Evolutionary conservation across 208 protist species (phyloP).

Genomic region (Herpetomonas samuelpessoai): DNA sequence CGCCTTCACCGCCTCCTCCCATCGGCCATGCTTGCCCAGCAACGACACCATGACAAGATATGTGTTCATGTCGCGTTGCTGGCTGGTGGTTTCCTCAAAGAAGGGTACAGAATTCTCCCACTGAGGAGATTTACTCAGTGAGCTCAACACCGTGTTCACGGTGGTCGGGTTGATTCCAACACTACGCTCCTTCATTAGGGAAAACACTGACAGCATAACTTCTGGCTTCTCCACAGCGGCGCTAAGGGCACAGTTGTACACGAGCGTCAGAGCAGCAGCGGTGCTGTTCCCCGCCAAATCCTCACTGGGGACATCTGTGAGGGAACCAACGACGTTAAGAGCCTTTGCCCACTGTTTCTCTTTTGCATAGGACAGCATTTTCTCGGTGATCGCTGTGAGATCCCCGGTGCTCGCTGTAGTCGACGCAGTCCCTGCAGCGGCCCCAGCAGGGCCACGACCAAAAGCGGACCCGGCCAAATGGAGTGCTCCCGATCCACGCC

Average conservation of each 20-base stretch:
- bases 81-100: constrained; percentile 31
- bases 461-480: not conserved
- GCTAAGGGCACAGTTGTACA: constrained; percentile 87
- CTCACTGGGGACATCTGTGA: constrained; percentile 18
- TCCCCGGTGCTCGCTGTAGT: constrained; percentile 11
- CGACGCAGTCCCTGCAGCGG: not conserved
- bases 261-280: constrained; percentile 60
- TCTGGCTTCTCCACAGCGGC: constrained; percentile 66
- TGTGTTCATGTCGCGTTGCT: constrained; percentile 62
- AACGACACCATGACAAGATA: constrained; percentile 78
- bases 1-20: constrained; percentile 49
- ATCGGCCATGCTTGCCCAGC: constrained; percentile 59
- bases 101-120: constrained; percentile 67
- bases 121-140: constrained; percentile 42
- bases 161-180: constrained; percentile 71
- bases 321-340: constrained; percentile 31
- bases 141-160: constrained; percentile 78
- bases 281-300: constrained; percentile 14
- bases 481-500: too few species aligned
- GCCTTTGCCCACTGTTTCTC: constrained; percentile 75
- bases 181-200: constrained; percentile 39
- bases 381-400: constrained; percentile 53
- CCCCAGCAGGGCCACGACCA: not conserved
- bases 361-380: constrained; percentile 79
- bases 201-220: constrained; percentile 37